These are phyloP conservation scores for Eimeria tenella DNA, from an alignment of 169 alveolate species.

Conservation along the genomic window DNA sequence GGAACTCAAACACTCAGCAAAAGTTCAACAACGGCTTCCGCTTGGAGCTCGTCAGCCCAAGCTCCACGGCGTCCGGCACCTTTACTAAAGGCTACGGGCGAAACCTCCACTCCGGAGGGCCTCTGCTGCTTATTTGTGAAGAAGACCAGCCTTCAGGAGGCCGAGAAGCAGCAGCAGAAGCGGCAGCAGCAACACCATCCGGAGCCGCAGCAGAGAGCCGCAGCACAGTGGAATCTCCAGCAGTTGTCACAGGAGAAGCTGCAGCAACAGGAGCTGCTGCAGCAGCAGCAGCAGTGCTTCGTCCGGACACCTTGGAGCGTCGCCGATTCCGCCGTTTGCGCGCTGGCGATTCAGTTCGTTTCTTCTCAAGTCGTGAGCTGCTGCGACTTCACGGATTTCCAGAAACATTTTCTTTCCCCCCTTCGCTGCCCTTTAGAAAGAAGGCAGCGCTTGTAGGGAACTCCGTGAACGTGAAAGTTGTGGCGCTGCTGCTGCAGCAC, in stretches of 20 bases:
- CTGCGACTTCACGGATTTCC: slow-evolving; percentile 85
- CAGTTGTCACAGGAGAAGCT: not conserved
- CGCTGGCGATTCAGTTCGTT: slow-evolving; percentile 73
- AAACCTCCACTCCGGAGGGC: slow-evolving; percentile 76
- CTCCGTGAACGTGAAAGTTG: slow-evolving; percentile 85
- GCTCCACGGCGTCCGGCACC: slow-evolving; percentile 84
- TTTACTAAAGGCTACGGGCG: slow-evolving; percentile 87
- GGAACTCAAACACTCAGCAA: not conserved
- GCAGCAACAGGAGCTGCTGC: not conserved
- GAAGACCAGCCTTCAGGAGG: not conserved
- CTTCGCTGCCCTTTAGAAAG: slow-evolving; percentile 77
- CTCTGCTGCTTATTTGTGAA: slow-evolving; percentile 52
- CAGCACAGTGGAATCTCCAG: slow-evolving; percentile 10
- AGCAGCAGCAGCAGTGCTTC: slow-evolving; percentile 55
- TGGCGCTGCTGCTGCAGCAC: slow-evolving; percentile 82
- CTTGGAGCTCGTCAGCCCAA: slow-evolving; percentile 85
- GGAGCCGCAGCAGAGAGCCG: not conserved
- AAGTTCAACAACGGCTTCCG: slow-evolving; percentile 59
- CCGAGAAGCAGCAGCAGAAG: not conserved
- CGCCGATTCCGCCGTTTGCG: slow-evolving; percentile 37
- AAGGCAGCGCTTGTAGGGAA: slow-evolving; percentile 85
- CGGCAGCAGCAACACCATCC: slow-evolving; percentile 52
- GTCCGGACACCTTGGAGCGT: not conserved
- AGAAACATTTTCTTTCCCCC: slow-evolving; percentile 81
- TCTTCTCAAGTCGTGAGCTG: slow-evolving; percentile 85